Base-by-base conservation (phyloP, 805 yeast species). In the Metahyphopichia silvanorum region DNA sequence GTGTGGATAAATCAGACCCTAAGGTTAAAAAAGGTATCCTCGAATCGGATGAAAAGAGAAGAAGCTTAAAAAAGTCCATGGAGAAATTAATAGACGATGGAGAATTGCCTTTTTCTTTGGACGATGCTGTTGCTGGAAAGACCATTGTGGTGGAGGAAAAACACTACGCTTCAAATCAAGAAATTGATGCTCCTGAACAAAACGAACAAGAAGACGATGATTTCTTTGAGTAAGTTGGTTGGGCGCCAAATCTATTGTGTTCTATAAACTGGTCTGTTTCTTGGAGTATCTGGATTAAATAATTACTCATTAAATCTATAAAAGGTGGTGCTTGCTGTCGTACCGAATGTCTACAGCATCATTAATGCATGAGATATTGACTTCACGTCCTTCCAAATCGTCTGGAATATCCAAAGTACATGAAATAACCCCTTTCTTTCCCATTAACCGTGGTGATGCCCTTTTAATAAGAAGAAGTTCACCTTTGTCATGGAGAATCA, bases 401-500 rank as follows among this genome's bases (percentile, higher is more conserved):
- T 63, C 67, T 9, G 78, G 76, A 11, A 83, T 57, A 3, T 69
- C 63, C 24, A 84, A 42, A 5, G 63, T 66, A 45, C 80, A 69
- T 7, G 22, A 15, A 2, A 74, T 60, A 18, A 43, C 52, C 19
- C 73, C 76, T 35, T 51, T 56, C 43, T 55, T 61, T 1, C 61
- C 63, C 1, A 37, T 35, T 32, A 60, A 32, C 30, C 47, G 66
- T 2, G 93, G 93, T 16, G 84, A 79, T 4, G 87, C 82, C 48
- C 98, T 76, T 49, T 86, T 86, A 27, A 91, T 62, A 25, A 82
- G 67, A 23, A 73, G 57, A 17, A 91, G 52, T 47, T 80, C 85
- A 27, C 71, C 71, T 17, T 60, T 58, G 40, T 79, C 77, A 39
- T 74, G 63, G 7, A 80, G 44, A 29, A 91, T 74, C 7, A 80